Base-by-base conservation (phyloP, 116 monocot species). In the Dioscorea cayenensis region DNA sequence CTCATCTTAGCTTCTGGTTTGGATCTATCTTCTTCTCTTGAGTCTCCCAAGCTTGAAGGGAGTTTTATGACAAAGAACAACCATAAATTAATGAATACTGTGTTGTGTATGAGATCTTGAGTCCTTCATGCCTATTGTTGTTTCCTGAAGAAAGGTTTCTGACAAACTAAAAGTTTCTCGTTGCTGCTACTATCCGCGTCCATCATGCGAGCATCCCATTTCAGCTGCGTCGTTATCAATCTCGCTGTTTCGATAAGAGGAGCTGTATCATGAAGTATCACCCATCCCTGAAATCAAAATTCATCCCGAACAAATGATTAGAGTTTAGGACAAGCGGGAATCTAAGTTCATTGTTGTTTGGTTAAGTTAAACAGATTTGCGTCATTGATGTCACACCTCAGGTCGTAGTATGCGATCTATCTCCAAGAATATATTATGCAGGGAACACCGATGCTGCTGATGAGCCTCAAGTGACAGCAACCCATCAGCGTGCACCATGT, bases 401-500 rank as follows among this genome's bases (percentile, higher is more conserved):
- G 99, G 99, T 36, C 99, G 86, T 72, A 99, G 82, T 63, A 93
- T 94, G 36, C 99, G 94, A 77, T 94, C 99, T 64, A 99, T 77
- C 75, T 99, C 94, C 65, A 89, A 66, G 63, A 93, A 94, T 81
- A 94, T 76, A 51, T 88, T 86, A 23, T 83, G 76, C 51, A 85
- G 72, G 28, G 99, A 88, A 69, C 99, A 99, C 43, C 83, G 88
- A 20, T 73, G 77, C 36, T 86, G 86, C 55, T 74, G 71, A 77
- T 71, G 78, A 48, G 63, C 75, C 66, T 81, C 68, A 66, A 87
- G 77, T 50, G 90, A 87, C 28, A 94, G 80, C 74, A 95, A 73
- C 5, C 91, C 88, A 59, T 91, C 80, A 73, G 88, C 91, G 66
- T 95, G 95, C 61, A 95, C 83, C 91, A 95, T 84, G 68, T 91